Evolutionary conservation across 768 basidiomycete genomes (phyloP).

Genomic region (Tricholoma bakamatsutake): DNA sequence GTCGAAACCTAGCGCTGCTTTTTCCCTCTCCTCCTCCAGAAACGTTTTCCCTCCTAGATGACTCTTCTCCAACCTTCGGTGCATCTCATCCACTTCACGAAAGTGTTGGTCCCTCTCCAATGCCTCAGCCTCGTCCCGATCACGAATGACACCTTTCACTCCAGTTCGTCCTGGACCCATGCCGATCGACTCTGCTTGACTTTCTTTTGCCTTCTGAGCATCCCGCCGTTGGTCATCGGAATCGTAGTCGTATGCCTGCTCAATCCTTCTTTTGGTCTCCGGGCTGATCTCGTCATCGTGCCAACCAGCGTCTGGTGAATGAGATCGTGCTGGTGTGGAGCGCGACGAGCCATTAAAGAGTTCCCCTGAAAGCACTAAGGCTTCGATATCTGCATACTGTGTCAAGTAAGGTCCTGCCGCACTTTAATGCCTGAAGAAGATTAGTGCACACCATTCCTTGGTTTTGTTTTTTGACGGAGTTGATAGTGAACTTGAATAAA

Average conservation of each 20-base stretch:
- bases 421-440: neutral
- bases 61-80: slow-evolving; percentile 56
- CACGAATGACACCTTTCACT: slow-evolving; percentile 84
- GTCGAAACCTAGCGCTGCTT: slow-evolving; percentile 28
- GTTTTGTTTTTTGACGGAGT: neutral
- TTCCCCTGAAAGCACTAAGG: slow-evolving; percentile 49
- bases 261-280: slow-evolving; percentile 28
- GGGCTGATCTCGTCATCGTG: slow-evolving; percentile 42
- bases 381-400: slow-evolving; percentile 23
- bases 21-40: slow-evolving; percentile 70
- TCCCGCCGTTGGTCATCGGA: slow-evolving; percentile 34
- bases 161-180: slow-evolving; percentile 86
- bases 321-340: slow-evolving; percentile 62
- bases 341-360: slow-evolving; percentile 54
- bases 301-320: slow-evolving; percentile 54
- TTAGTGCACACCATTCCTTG: slow-evolving; percentile 2
- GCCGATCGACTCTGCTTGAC: slow-evolving; percentile 58
- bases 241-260: slow-evolving; percentile 40
- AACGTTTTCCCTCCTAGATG: slow-evolving; percentile 66
- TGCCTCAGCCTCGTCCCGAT: slow-evolving; percentile 63
- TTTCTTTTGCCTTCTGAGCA: slow-evolving; percentile 24
- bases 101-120: slow-evolving; percentile 47
- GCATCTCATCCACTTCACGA: slow-evolving; percentile 46
- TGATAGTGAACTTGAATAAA: neutral
- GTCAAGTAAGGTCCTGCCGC: slow-evolving; percentile 2